A percentile compares a stretch with the other conserved stretches of the same genome.
These are phyloP conservation scores for Hirschfeldia incana DNA, from an alignment of 345 rosid species.

Conservation along the genomic window DNA sequence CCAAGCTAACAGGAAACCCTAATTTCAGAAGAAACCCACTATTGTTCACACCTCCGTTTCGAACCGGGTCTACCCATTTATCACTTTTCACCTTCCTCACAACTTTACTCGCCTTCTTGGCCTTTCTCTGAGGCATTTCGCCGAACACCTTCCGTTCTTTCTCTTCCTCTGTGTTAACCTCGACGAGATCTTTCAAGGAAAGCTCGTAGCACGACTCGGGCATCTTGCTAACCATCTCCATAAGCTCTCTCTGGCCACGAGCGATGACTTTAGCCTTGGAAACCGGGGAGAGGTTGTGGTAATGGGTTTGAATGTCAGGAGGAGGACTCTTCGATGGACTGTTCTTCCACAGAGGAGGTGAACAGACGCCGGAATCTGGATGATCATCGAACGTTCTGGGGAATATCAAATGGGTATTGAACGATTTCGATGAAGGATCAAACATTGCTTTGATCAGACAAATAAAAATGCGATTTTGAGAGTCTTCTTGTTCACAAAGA, in stretches of 20 bases:
- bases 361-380: conserved; percentile 53
- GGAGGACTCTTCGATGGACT: conserved; percentile 47
- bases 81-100: conserved; percentile 37
- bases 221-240: conserved; percentile 91
- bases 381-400: conserved; percentile 38
- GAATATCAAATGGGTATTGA: conserved; percentile 34
- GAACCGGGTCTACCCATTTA: conserved; percentile 37
- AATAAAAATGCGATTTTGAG: not conserved
- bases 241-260: conserved; percentile 84
- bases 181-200: conserved; percentile 80
- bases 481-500: conserved; percentile 13
- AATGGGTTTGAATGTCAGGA: conserved; percentile 30
- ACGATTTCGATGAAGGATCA: conserved; percentile 33
- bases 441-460: conserved; percentile 29
- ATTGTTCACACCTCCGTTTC: conserved; percentile 50
- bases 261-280: conserved; percentile 72
- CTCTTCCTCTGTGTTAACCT: conserved; percentile 43
- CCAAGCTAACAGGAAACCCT: conserved; percentile 61
- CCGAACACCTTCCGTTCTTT: conserved; percentile 17
- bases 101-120: conserved; percentile 8
- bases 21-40: conserved; percentile 71
- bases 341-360: conserved; percentile 75
- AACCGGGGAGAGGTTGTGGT: conserved; percentile 57
- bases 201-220: conserved; percentile 91
- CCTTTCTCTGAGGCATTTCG: conserved; percentile 20